Evolutionary conservation across 1,139 yeast genomes (phyloP), one percentile per base, ranked within the genome.

Genomic region (Entelexis paramagnoliae): DNA sequence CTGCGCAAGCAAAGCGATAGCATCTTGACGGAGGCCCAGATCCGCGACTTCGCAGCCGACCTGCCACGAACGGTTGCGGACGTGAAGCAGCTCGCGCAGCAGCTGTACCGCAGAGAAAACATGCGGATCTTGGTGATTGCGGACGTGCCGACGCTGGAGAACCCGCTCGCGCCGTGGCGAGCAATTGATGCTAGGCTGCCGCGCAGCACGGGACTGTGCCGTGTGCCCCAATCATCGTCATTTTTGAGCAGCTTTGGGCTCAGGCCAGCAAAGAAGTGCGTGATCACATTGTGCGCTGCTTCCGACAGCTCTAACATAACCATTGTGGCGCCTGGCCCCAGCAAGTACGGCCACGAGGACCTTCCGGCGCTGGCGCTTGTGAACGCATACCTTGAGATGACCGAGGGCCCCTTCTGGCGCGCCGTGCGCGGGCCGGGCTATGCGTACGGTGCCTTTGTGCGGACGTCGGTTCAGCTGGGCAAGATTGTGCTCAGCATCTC

Each of bases 361-460:
- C 72, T 81, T 39, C 80, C 84, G 50, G 81, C 81, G 28, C 74
- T 91, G 46, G 76, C 82, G 0, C 73, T 91, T 20, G 87, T 91
- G 8, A 75, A 83, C 11, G 89, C 84, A 54, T 84, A 81, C 62
- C 72, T 93, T 55, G 83, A 82, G 59, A 84, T 89, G 29, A 87
- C 87, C 24, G 99, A 93, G 67, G 99, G 99, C 1, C 97, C 98
- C 36, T 82, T 91, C 59, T 91, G 98, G 97, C 78, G 88, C 63
- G 95, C 93, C 48, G 85, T 93, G 39, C 78, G 99, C 68, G 99
- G 99, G 38, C 78, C 89, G 1, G 99, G 99, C 1, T 72, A 87
- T 51, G 97, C 97, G 0, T 93, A 93, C 66, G 96, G 96, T 32
- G 93, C 91, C 1, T 73, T 71, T 52, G 73, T 87, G 57, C 24